These are phyloP conservation scores for Ascodesmis nigricans DNA, from an alignment of 495 filamentous ascomycete species.

Conservation along the genomic window DNA sequence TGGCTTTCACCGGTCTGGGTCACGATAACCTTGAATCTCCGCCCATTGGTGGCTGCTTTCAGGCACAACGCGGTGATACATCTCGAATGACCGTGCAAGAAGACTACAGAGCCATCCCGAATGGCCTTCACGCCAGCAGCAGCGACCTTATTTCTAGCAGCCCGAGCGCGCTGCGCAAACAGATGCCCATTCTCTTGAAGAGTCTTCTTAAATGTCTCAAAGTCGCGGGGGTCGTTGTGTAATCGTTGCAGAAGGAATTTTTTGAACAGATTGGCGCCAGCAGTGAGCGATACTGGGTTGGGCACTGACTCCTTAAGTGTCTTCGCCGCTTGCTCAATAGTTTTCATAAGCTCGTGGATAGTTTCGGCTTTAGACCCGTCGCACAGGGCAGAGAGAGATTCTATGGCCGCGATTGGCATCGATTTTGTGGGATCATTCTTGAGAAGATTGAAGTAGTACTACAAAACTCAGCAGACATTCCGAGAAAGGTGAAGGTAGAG, in stretches of 20 bases:
- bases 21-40: slow-evolving; percentile 69
- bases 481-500: no score
- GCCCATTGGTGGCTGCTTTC: slow-evolving; percentile 44
- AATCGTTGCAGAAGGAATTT: slow-evolving; percentile 54
- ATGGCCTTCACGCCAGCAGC: slow-evolving; percentile 54
- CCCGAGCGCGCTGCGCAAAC: slow-evolving; percentile 74
- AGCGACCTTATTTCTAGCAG: slow-evolving; percentile 61
- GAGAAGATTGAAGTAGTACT: slow-evolving; percentile 15
- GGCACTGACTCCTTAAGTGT: slow-evolving; percentile 51
- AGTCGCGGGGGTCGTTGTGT: slow-evolving; percentile 36
- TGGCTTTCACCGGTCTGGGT: slow-evolving; percentile 36
- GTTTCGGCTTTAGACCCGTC: slow-evolving; percentile 54
- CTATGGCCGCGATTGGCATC: slow-evolving; percentile 90
- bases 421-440: slow-evolving; percentile 53
- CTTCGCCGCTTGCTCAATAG: slow-evolving; percentile 50
- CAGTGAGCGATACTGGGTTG: slow-evolving; percentile 77
- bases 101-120: slow-evolving; percentile 47
- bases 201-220: slow-evolving; percentile 61
- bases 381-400: slow-evolving; percentile 69
- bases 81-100: slow-evolving; percentile 71
- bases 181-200: slow-evolving; percentile 61
- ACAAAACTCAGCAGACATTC: no score
- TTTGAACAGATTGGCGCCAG: slow-evolving; percentile 89
- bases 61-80: slow-evolving; percentile 58
- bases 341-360: slow-evolving; percentile 76